Base-by-base conservation (phyloP, 1,139 yeast genomes). In the Meyerozyma guilliermondii region DNA sequence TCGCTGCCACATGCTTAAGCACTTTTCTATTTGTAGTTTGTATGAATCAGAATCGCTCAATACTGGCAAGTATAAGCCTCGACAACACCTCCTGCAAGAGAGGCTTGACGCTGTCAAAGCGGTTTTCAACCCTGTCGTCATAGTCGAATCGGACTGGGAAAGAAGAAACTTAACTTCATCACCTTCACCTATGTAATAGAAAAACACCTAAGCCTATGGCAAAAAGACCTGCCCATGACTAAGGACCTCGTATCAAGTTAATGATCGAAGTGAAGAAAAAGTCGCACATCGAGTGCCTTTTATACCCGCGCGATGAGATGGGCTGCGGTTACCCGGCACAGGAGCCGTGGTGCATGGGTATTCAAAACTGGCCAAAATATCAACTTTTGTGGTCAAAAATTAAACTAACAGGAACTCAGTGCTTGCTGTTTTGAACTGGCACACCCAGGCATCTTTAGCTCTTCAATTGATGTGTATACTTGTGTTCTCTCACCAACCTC, bases 1-100 rank as follows among this genome's bases (percentile, higher is more conserved):
- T 50, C 55, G 48, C 50, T 53, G 47, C 49, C 41, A 45, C 48
- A 58, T 55, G 61, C 62, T 58, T 55, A 57, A 54, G 45, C 41
- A 45, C 46, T 46, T 26, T 13, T 45, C 52, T 39, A 27, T 27
- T 26, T 11, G 22, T 20, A 10, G 13, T 42, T 43, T 46, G 43
- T 50, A 56, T 60, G 74, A 68, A 75, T 82, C 87, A 82, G 88
- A 78, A 78, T 62, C 66, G 83, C 73, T 65, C 62, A 77, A 78
- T 83, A 83, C 91, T 83, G 91, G 91, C 91, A 81, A 83, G 91
- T 83, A 83, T 76, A 81, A 82, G 85, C 78, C 71, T 63, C 49
- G 56, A 50, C 57, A 56, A 58, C 60, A 56, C 65, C 65, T 56
- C 66, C 64, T 56, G 66, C 65, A 61, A 62, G 59, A 59, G 64